phyloP scores from a whole-genome alignment of 306 rosid species.

The Prosopis cineraria region DNA sequence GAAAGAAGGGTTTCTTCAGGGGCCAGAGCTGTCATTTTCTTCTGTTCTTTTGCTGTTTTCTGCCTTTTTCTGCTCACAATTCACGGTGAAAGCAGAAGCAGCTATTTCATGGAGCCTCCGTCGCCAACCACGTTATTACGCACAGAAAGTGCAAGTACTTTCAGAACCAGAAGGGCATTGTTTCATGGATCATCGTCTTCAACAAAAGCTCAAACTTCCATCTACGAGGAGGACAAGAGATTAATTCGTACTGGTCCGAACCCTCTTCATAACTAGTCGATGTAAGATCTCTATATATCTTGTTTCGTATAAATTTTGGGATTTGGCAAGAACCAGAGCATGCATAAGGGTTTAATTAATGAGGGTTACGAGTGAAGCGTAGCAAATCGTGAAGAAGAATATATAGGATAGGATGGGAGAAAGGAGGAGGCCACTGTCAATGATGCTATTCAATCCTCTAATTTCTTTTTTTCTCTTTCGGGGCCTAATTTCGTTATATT shows the following conservation, averaged over 20 bases:
- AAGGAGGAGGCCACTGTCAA: constrained; percentile 66
- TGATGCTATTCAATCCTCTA: constrained; percentile 35
- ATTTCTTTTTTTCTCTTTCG: not conserved
- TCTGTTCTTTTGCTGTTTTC: constrained; percentile 58
- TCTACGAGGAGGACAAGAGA: constrained; percentile 68
- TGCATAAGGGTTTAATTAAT: too few species aligned
- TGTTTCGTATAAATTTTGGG: constrained; percentile 23
- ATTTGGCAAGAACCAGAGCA: constrained; percentile 61
- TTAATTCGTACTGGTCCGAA: constrained; percentile 86
- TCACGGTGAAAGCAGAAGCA: constrained; percentile 21
- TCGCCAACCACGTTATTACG: constrained; percentile 11
- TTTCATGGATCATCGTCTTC: constrained; percentile 47
- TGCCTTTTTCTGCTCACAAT: constrained; percentile 38
- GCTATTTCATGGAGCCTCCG: constrained; percentile 11
- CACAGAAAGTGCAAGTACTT: constrained; percentile 16
- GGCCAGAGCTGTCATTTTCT: constrained; percentile 40
- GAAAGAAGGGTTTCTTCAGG: constrained; percentile 16
- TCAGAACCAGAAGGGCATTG: constrained; percentile 29
- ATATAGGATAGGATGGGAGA: constrained; percentile 4
- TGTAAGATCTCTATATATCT: constrained; percentile 28
- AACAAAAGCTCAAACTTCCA: constrained; percentile 24
- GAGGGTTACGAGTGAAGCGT: too few species aligned
- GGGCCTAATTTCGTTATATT: not conserved
- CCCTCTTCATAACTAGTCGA: constrained; percentile 85
- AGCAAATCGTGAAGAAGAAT: constrained; percentile 21